Percentiles rank a stretch among this genome's conserved stretches.
Evolutionary conservation across 164 flowering plant genomes (phyloP).

Genomic region (Stephania japonica): DNA sequence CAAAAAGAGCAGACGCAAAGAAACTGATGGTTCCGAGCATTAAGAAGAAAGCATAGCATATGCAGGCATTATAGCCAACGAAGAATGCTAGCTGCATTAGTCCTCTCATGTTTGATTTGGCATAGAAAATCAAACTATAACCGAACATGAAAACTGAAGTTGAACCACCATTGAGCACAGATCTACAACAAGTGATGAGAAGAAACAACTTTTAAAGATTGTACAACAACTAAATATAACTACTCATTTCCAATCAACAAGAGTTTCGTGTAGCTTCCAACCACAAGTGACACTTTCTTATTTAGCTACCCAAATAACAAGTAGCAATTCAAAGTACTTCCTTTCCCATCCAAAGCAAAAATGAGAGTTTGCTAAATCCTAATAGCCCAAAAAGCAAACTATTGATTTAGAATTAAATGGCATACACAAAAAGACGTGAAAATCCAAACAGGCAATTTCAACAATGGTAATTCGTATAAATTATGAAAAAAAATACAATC

Average conservation of each 20-base stretch:
- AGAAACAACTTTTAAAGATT: background rate
- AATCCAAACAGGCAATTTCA: background rate
- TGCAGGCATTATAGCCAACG: slow-evolving; percentile 66
- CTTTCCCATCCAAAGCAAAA: too few relatives aligned
- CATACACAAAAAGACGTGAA: background rate
- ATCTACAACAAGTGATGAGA: slow-evolving; percentile 43
- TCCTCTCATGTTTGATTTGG: slow-evolving; percentile 60
- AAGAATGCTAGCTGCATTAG: slow-evolving; percentile 59
- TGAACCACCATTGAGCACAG: slow-evolving; percentile 63
- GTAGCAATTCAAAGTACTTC: too few relatives aligned
- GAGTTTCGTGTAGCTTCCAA: too few relatives aligned
- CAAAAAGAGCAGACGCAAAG: slow-evolving; percentile 52
- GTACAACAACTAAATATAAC: too few relatives aligned
- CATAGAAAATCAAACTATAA: slow-evolving; percentile 54
- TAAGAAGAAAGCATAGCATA: slow-evolving; percentile 75
- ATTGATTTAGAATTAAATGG: background rate
- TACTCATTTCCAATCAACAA: too few relatives aligned
- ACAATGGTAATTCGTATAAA: background rate
- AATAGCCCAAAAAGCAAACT: background rate
- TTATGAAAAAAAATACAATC: too few relatives aligned
- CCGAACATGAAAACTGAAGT: slow-evolving; percentile 67
- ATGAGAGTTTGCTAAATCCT: too few relatives aligned
- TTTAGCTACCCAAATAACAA: too few relatives aligned
- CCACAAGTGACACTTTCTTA: too few relatives aligned
- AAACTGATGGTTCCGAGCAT: slow-evolving; percentile 71